Percentiles rank a stretch among this genome's conserved stretches.
phyloP scores from a whole-genome alignment of 2,329 filamentous ascomycete genomes.

The Talaromyces sp. region DNA sequence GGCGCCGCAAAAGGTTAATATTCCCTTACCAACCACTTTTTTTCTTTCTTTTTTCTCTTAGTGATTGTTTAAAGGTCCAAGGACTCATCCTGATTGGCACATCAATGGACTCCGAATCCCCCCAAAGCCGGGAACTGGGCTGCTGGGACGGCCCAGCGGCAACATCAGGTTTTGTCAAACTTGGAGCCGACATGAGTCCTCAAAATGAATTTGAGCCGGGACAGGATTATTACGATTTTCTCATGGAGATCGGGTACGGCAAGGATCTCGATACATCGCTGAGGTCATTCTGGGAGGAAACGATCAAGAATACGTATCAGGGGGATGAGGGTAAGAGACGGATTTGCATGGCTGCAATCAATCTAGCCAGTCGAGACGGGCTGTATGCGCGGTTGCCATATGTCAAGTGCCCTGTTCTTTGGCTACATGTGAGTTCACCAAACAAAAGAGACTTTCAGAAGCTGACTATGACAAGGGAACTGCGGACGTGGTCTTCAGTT shows the following conservation, averaged over 20 bases:
- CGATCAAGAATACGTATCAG: conserved; percentile 37
- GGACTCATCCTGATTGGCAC: conserved; percentile 47
- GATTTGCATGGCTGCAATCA: conserved; percentile 42
- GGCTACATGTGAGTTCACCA: conserved; percentile 36
- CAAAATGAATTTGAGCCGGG: conserved; percentile 36
- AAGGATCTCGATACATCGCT: conserved; percentile 26
- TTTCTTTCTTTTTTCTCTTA: neutral
- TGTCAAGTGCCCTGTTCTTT: conserved; percentile 44
- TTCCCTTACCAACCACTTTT: neutral
- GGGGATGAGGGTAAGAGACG: conserved; percentile 43
- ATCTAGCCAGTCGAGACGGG: conserved; percentile 42
- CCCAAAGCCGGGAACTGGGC: conserved; percentile 34
- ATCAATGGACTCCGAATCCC: conserved; percentile 43
- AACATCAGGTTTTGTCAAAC: conserved; percentile 28
- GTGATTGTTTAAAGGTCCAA: conserved; percentile 29
- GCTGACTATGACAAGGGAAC: conserved; percentile 17
- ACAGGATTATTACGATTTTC: conserved; percentile 36
- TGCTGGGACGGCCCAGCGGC: conserved; percentile 40
- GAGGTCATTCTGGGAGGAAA: conserved; percentile 36
- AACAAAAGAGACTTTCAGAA: neutral
- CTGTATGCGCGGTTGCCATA: conserved; percentile 39
- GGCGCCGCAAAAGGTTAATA: conserved; percentile 36
- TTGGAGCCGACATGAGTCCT: conserved; percentile 28
- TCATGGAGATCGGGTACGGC: conserved; percentile 44
- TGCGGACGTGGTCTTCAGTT: conserved; percentile 12